Percentiles rank a stretch among this genome's conserved stretches.
These are phyloP conservation scores for Macrolepiota albuminosa DNA, from an alignment of 768 basidiomycete genomes.

Conservation along the genomic window DNA sequence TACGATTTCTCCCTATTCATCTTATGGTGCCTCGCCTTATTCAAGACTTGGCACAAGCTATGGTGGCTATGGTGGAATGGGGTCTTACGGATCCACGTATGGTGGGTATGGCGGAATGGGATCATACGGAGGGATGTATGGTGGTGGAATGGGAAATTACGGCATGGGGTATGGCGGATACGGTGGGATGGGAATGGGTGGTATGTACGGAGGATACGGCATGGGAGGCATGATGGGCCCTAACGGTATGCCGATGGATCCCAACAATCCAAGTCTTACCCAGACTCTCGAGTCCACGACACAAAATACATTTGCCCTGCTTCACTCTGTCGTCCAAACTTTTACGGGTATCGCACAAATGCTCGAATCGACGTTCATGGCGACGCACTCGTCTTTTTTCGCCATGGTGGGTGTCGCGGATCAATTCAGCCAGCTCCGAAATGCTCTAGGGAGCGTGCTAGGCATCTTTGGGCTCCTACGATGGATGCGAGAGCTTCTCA, in stretches of 20 bases:
- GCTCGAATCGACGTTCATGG: conserved; percentile 97
- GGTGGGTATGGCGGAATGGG: conserved; percentile 13
- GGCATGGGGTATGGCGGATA: conserved; percentile 25
- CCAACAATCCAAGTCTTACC: conserved; percentile 65
- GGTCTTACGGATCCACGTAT: conserved; percentile 24
- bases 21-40: conserved; percentile 37
- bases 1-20: conserved; percentile 39
- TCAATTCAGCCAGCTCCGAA: conserved; percentile 87
- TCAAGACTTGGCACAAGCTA: conserved; percentile 34
- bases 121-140: conserved; percentile 20
- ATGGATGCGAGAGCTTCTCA: conserved; percentile 72
- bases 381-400: conserved; percentile 92
- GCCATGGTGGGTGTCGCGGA: conserved; percentile 97
- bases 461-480: conserved; percentile 86
- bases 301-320: conserved; percentile 85
- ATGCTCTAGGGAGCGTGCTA: conserved; percentile 90
- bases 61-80: conserved; percentile 26
- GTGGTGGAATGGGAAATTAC: conserved; percentile 30
- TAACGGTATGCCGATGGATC: conserved; percentile 44
- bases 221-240: conserved; percentile 37
- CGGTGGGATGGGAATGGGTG: conserved; percentile 26
- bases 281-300: conserved; percentile 89
- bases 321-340: conserved; percentile 94
- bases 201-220: conserved; percentile 28
- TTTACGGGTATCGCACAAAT: conserved; percentile 95